Evolutionary conservation across 108 stramenopile genomes (phyloP).

Genomic region (Cyclotella sp.): DNA sequence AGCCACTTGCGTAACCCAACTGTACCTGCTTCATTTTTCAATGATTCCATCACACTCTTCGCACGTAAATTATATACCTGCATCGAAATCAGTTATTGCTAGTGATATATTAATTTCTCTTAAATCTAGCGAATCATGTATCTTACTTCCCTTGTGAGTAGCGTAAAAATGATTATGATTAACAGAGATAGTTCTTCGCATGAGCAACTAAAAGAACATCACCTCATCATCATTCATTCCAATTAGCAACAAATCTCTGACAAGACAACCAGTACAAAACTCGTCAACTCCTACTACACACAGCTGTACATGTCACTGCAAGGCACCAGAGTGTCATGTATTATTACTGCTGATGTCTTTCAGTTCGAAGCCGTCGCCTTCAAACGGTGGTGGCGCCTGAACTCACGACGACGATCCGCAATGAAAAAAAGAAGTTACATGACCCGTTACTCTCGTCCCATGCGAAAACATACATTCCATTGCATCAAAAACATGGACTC

Average conservation of each 20-base stretch:
- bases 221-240: too few species aligned
- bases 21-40: too few species aligned
- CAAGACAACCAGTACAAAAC: constrained; percentile 1
- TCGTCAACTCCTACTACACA: background rate
- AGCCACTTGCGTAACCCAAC: background rate
- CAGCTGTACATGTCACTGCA: background rate
- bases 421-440: background rate
- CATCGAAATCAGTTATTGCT: too few species aligned
- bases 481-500: constrained; percentile 14
- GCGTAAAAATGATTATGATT: too few species aligned
- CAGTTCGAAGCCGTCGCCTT: constrained; percentile 54
- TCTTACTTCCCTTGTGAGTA: too few species aligned
- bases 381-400: constrained; percentile 38
- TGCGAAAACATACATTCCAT: too few species aligned
- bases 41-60: too few species aligned
- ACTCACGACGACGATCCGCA: background rate
- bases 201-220: too few species aligned
- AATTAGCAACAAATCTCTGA: background rate
- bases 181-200: too few species aligned
- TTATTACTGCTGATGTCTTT: constrained; percentile 31
- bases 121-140: background rate
- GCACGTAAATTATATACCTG: too few species aligned
- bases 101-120: background rate
- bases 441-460: too few species aligned
- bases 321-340: background rate